Evolutionary conservation across 495 filamentous ascomycete species (phyloP).

Genomic region (Penicillium diatomitis): DNA sequence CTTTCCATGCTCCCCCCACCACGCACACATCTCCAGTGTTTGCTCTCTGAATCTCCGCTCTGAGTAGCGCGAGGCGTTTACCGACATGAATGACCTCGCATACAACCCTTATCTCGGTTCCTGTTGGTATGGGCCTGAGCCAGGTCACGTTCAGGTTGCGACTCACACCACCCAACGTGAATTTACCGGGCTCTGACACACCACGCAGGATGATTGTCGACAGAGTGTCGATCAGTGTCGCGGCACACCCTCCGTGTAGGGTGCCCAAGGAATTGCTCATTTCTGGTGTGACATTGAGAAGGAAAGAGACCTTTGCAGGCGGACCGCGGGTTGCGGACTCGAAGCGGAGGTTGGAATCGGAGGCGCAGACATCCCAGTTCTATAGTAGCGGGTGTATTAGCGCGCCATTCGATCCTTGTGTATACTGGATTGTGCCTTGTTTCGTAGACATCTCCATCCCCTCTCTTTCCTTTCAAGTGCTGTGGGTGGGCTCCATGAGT

Average conservation of each 20-base stretch:
- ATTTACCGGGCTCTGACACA: conserved; percentile 50
- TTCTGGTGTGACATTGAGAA: conserved; percentile 40
- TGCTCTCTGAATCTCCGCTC: conserved; percentile 30
- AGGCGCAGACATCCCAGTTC: conserved; percentile 29
- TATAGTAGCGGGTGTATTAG: conserved; percentile 6
- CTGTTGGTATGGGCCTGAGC: conserved; percentile 49
- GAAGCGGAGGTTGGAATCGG: conserved; percentile 28
- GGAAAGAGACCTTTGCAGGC: conserved; percentile 26
- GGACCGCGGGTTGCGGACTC: conserved; percentile 31
- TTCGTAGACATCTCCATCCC: too few species aligned
- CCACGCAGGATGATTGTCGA: conserved; percentile 51
- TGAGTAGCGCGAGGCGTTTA: conserved; percentile 39
- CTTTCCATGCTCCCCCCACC: conserved; percentile 61
- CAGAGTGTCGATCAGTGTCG: conserved; percentile 58
- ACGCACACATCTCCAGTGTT: conserved; percentile 46
- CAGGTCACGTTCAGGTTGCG: conserved; percentile 61
- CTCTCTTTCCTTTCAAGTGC: too few species aligned
- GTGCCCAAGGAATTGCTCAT: conserved; percentile 52
- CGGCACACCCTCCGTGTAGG: conserved; percentile 62
- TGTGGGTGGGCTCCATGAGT: too few species aligned
- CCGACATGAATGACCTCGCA: conserved; percentile 58
- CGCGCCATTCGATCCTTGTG: too few species aligned
- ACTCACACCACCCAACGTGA: conserved; percentile 53
- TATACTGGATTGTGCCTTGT: too few species aligned
- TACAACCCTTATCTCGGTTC: conserved; percentile 42